Evolutionary conservation across 2,329 filamentous ascomycete species (phyloP), one percentile per base, ranked within the genome.

Genomic region (Triangularia verruculosa): DNA sequence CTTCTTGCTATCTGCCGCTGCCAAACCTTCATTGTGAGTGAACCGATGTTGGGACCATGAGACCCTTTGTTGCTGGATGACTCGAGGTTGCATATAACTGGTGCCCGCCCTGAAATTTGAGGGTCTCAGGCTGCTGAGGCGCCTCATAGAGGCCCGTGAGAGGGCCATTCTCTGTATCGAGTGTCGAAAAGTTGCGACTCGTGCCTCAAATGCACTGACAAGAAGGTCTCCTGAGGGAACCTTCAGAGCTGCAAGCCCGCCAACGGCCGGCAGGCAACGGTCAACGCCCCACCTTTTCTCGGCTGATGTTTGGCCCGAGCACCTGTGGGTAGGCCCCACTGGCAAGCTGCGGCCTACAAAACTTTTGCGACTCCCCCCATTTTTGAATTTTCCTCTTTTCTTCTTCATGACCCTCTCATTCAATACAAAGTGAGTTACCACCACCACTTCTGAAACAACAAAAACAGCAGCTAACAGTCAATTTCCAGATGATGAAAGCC

Each of bases 401-500:
- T 82, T 79, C 80, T 82, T 88, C 85, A 89, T 88, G 57, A 59
- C 93, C 69, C 92, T 96, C 97, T 93, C 93, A 91, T 93, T 97
- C 96, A 96, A 96, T 90, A 88, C 89, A 86, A 92, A 83, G 93
- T 97, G 83, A 86, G 93, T 87, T 67, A 66, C 70, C 63, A 43
- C 61, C 61, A 62, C 61, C 34, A 39, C 8, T n/a, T 2, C 25
- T 9, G 17, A 20, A 27, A 7, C 13, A n/a, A 15, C 11, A 25
- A 55, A 39, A 30, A 39, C 28, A 60, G 53, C 25, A 55, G 59
- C 61, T 62, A 61, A 64, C 53, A 57, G 15, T 61, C 57, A 70
- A 69, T 66, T 58, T 57, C 2, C 74, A 97, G 93, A 96, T 98
- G 94, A 99, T 98, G 95, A 99, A 96, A 97, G 91, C 91, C 87